Base-by-base conservation (phyloP, 768 basidiomycete genomes). In the Lactifluus pinguis region DNA sequence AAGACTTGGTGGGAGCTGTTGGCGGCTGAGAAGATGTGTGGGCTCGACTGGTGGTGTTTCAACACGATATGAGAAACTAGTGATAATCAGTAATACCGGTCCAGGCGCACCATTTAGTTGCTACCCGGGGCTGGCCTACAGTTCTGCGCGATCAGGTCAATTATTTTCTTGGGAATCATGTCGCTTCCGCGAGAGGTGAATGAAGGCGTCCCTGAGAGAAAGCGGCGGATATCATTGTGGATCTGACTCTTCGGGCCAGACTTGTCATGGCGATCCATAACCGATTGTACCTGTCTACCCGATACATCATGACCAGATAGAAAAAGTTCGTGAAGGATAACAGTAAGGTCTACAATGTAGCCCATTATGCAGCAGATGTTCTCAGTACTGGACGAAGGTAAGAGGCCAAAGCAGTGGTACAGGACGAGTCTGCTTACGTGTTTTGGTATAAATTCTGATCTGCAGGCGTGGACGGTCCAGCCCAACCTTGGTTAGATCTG, bases 101-200 rank as follows among this genome's bases (percentile, higher is more conserved):
- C 4, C 41, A 42, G 11, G 48, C 29, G 14, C n/a, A 10, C 3
- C 15, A 34, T 58, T 17, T 32, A 42, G 39, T 25, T 30, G 9
- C 11, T 41, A 3, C 38, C 29, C 1, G 29, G 19, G 5, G 42
- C 29, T 4, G 55, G 29, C 0, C n/a, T 19, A 47, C 60, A 61
- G 38, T 15, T 39, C 19, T 52, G 49, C 3, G 13, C 45, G 6
- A 61, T 61, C 49, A 61, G 39, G 8, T 61, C 60, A n/a, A 52
- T 56, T 6, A 47, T 61, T 30, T 51, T 61, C 19, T 57, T 55
- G 9, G 56, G 11, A 4, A 57, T 19, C n/a, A 57, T n/a, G 32
- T 61, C 60, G 9, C 11, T 54, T 21, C 57, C 38, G 36, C n/a
- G 52, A 29, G 2, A 47, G 32, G 51, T 5, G 13, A n/a, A n/a